These are phyloP conservation scores for Emmonsiellopsis sp. DNA, from an alignment of 2,329 filamentous ascomycete genomes.

Conservation along the genomic window DNA sequence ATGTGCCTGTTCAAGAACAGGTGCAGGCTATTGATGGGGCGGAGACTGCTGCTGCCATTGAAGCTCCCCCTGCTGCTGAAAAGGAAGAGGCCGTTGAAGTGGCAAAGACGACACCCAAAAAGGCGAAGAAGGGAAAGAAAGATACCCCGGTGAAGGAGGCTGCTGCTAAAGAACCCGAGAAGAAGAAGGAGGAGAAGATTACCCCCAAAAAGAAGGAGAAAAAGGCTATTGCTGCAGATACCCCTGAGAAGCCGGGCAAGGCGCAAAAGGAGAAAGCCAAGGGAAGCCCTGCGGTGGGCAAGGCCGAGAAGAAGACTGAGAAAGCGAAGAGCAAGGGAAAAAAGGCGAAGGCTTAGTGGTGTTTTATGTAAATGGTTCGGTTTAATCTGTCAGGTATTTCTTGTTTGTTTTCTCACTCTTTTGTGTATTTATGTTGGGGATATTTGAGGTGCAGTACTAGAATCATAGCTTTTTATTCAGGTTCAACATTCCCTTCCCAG, in stretches of 20 bases:
- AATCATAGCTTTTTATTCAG: too few species aligned
- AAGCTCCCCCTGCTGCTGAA: constrained; percentile 17
- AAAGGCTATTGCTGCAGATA: not conserved
- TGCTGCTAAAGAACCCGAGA: not conserved
- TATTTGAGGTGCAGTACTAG: not conserved
- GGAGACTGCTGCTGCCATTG: constrained; percentile 19
- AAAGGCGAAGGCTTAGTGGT: constrained; percentile 15
- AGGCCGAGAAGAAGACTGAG: constrained; percentile 4
- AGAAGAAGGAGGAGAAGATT: not conserved
- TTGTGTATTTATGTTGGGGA: not conserved
- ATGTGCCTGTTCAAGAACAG: constrained; percentile 34
- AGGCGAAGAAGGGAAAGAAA: constrained; percentile 21
- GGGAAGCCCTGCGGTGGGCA: constrained; percentile 7
- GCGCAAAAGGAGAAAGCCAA: constrained; percentile 3
- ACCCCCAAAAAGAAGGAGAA: not conserved
- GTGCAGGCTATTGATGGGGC: constrained; percentile 26
- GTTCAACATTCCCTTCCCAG: too few species aligned
- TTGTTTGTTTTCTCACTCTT: not conserved
- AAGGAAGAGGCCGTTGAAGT: constrained; percentile 19
- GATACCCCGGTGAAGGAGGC: constrained; percentile 3
- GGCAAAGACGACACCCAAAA: constrained; percentile 27
- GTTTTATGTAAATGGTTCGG: not conserved
- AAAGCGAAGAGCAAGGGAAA: constrained; percentile 15
- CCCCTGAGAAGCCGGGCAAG: constrained; percentile 8
- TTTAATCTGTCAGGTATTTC: not conserved